Evolutionary conservation across 1,284 basidiomycete genomes (phyloP), one percentile per base, ranked within the genome.

Genomic region (Trichosporon sp.): DNA sequence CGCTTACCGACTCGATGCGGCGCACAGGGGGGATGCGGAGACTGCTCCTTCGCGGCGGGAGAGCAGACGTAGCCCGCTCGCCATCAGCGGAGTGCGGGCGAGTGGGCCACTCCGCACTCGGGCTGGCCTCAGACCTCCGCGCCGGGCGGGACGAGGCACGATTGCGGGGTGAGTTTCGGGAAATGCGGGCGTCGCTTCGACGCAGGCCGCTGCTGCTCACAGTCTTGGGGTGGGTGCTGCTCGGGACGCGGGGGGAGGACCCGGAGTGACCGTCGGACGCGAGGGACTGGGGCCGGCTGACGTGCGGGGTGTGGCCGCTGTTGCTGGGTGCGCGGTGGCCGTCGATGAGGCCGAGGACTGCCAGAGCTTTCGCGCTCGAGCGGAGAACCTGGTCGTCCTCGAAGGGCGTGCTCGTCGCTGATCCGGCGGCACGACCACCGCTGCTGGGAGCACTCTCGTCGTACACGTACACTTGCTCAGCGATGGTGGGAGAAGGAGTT

Each of bases 301-400:
- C 38, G 38, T 40, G 38, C 38, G 38, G 38, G 38, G 35, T 63
- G 59, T 32, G 59, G 5, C 59, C 14, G 31, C n/a, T 32, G n/a
- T 4, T 11, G 51, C 21, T 54, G 51, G 21, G 51, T 8, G 51
- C 51, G 56, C 14, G 56, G 3, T 4, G 56, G 31, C 59, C n/a
- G 32, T 63, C 59, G 14, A 63, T 63, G 14, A 63, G 59, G 5
- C 59, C 59, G 32, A 63, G 59, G 2, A 63, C 59, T 1, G 59
- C 59, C 32, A 63, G 59, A 2, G 59, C 59, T 32, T 63, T 63
- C 32, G 59, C 59, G 32, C 31, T 63, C 7, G 32, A 37, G 31
- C 59, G 59, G 8, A 63, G 31, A 4, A 63, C 59, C 32, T 37
- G 32, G 14, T 63, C 59, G 31, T 63, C 59, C 16, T 32, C 59